phyloP scores from a whole-genome alignment of 2,329 filamentous ascomycete genomes.

The Aspergillus intermedius region DNA sequence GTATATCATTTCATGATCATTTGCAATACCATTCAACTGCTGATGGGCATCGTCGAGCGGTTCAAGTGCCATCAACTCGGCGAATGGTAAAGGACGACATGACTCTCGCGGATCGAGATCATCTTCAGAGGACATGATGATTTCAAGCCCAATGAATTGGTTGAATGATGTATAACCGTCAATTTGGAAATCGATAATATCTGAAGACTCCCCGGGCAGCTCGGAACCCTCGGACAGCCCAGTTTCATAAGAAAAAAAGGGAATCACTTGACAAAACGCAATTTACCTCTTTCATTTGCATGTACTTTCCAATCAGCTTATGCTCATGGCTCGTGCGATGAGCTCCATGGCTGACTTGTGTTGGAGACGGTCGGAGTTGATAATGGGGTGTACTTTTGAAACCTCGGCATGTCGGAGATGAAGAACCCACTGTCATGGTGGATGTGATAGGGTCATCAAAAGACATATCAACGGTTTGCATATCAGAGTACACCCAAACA shows the following conservation, averaged over 20 bases:
- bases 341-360: not conserved
- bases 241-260: not conserved
- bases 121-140: slow-evolving; percentile 12
- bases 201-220: too few species aligned
- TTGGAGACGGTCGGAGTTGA: not conserved
- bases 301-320: not conserved
- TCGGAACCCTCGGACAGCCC: too few species aligned
- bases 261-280: not conserved
- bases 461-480: too few species aligned
- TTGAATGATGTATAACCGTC: not conserved
- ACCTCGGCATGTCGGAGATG: not conserved
- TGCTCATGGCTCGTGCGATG: not conserved
- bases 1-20: slow-evolving; percentile 22
- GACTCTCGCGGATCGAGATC: slow-evolving; percentile 5
- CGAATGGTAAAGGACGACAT: slow-evolving; percentile 18
- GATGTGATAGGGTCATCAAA: too few species aligned
- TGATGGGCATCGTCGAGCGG: slow-evolving; percentile 14
- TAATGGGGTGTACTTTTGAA: not conserved
- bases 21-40: slow-evolving; percentile 3
- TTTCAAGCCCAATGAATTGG: not conserved
- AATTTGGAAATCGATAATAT: not conserved
- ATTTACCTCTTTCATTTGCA: not conserved
- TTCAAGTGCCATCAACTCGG: slow-evolving; percentile 27
- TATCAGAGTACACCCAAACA: too few species aligned
- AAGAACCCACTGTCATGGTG: not conserved